phyloP scores from a whole-genome alignment of 1,284 basidiomycete genomes.

The Puccinia polysora region DNA sequence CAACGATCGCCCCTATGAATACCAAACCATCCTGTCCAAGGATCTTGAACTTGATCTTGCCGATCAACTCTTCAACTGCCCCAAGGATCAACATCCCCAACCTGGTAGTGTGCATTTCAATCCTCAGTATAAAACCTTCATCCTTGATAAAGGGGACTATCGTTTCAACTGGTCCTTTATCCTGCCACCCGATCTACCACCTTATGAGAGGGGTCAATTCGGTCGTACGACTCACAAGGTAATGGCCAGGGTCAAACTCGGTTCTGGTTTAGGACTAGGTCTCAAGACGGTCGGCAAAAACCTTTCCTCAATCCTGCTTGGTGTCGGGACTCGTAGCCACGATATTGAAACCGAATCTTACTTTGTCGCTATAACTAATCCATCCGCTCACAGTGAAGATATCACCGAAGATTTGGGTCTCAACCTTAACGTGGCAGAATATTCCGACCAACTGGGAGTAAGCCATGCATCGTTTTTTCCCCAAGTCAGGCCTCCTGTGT shows the following conservation, averaged over 20 bases:
- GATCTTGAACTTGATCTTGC: constrained; percentile 23
- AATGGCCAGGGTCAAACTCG: constrained; percentile 22
- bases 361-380: constrained; percentile 28
- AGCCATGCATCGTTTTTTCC: neutral
- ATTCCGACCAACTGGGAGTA: constrained; percentile 27
- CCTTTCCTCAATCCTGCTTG: constrained; percentile 21
- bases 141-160: constrained; percentile 33
- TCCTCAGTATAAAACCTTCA: constrained; percentile 13
- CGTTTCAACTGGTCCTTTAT: constrained; percentile 25
- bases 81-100: neutral
- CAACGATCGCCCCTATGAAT: constrained; percentile 31
- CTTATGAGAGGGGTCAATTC: constrained; percentile 31
- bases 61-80: constrained; percentile 1
- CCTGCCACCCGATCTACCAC: constrained; percentile 22
- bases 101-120: constrained; percentile 22
- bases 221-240: constrained; percentile 35
- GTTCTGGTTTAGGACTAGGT: constrained; percentile 23
- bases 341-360: constrained; percentile 36
- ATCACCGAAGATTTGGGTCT: constrained; percentile 2
- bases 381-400: constrained; percentile 13
- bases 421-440: constrained; percentile 13
- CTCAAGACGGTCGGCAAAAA: constrained; percentile 24
- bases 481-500: neutral
- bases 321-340: constrained; percentile 8
- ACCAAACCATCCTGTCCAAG: constrained; percentile 27